Base-by-base conservation (phyloP, 2,329 filamentous ascomycete genomes). In the Trichoderma lentiforme region DNA sequence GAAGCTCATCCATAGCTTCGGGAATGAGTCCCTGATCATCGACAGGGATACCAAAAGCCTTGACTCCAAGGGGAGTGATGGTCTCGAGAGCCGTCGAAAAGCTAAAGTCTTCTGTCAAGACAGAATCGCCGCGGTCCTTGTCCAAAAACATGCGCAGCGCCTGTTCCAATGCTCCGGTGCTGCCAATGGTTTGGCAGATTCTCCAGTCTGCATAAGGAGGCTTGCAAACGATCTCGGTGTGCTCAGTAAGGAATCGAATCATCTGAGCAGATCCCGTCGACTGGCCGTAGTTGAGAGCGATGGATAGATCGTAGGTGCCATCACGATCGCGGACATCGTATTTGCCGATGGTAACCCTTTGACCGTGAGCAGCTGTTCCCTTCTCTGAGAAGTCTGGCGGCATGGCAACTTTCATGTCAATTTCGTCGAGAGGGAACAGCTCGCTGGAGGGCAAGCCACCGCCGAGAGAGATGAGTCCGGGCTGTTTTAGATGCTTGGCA, bases 201-300 rank as follows among this genome's bases (percentile, higher is more conserved):
- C 89, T 87, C 96, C 96, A 99, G 83, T 99, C 95, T 21, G 91
- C 87, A 80, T 98, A 98, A 0, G 93, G 93, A 18, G 95, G 95
- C 73, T 89, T 87, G 81, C 94, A 93, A 18, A 97, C 90, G 71
- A 98, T 89, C 83, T 99, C 95, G 0, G 95, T 97, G 82, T 98
- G 96, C 84, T 99, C 96, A 0, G 95, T 97, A 65, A 98, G 86
- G 83, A 93, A 98, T 73, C 96, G 91, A 74, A 98, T 84, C 81
- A 99, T 86, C 83, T 97, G 96, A 4, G 94, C 92, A 12, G 93
- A 90, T 21, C 96, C 96, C 21, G 90, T 90, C 9, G 94, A 91
- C 83, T 97, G 94, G 39, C 93, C 93, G 80, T 99, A 99, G 83
- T 99, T 98, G 80, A 98, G 90, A 1, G 92, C 92, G 74, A 97